Conservation (phyloP, 164 flowering plant genomes). For the Chimonanthus salicifolius region DNA sequence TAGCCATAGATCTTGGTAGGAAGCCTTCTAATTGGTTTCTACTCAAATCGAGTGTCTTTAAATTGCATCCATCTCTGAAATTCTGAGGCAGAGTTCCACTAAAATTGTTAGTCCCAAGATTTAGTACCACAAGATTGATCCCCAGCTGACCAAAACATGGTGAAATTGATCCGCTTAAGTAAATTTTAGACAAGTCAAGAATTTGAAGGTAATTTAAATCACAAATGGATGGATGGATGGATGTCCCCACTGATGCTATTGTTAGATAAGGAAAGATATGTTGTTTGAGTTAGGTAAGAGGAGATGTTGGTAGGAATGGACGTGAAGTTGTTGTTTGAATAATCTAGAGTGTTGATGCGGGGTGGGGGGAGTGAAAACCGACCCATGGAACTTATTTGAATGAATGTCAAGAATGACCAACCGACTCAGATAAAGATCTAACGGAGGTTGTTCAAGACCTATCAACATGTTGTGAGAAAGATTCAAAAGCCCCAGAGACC, state of each 20-base stretch:
- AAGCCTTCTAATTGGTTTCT: neutral
- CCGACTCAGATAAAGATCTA: neutral
- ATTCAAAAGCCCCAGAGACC: constrained; percentile 18
- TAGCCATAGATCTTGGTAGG: neutral
- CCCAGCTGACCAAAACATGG: neutral
- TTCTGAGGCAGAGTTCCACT: neutral
- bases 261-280: constrained; percentile 31
- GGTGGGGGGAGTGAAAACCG: constrained; percentile 21
- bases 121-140: neutral
- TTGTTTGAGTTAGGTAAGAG: neutral
- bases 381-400: constrained; percentile 35
- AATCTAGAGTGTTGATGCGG: no score
- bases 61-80: neutral
- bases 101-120: neutral
- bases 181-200: constrained; percentile 43
- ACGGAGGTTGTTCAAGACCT: constrained; percentile 11
- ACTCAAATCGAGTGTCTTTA: neutral
- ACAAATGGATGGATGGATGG: constrained; percentile 50
- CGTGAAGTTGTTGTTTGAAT: no score
- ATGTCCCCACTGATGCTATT: constrained; percentile 42
- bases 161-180: constrained; percentile 23
- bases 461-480: constrained; percentile 35
- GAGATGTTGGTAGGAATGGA: neutral
- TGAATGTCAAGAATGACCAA: constrained; percentile 31
- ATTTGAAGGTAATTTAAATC: constrained; percentile 24